phyloP scores from a whole-genome alignment of 768 basidiomycete species.

The Leccinum sublutescens region DNA sequence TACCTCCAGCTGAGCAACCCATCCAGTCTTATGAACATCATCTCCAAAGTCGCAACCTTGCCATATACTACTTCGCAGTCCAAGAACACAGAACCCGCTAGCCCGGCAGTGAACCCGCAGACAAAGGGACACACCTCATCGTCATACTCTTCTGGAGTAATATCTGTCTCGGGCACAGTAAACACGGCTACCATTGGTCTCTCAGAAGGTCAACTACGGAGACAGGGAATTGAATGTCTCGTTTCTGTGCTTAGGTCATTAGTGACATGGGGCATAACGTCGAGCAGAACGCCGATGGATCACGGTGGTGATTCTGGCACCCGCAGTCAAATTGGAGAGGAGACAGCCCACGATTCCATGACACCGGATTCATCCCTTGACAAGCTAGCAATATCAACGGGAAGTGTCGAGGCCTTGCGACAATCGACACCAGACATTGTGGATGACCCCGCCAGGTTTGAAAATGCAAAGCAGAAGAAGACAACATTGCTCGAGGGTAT shows the following conservation, averaged over 20 bases:
- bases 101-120: constrained; percentile 56
- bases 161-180: constrained; percentile 63
- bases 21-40: constrained; percentile 84
- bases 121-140: constrained; percentile 34
- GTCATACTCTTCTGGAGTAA: constrained; percentile 61
- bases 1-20: constrained; percentile 6
- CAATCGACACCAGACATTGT: constrained; percentile 72
- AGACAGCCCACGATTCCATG: constrained; percentile 47
- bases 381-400: constrained; percentile 44
- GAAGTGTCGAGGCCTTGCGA: constrained; percentile 56
- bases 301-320: constrained; percentile 38
- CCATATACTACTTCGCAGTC: constrained; percentile 47
- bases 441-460: constrained; percentile 93
- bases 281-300: constrained; percentile 36
- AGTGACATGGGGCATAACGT: constrained; percentile 81
- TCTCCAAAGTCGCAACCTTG: constrained; percentile 83
- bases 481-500: constrained; percentile 93
- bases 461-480: constrained; percentile 95
- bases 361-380: constrained; percentile 60
- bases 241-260: constrained; percentile 86
- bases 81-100: constrained; percentile 55
- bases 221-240: constrained; percentile 94
- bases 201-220: constrained; percentile 80
- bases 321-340: constrained; percentile 52
- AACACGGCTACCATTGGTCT: constrained; percentile 67